A percentile compares a stretch with the other conserved stretches of the same genome.
phyloP scores from a whole-genome alignment of 768 basidiomycete species.

The Podaxis sp. region DNA sequence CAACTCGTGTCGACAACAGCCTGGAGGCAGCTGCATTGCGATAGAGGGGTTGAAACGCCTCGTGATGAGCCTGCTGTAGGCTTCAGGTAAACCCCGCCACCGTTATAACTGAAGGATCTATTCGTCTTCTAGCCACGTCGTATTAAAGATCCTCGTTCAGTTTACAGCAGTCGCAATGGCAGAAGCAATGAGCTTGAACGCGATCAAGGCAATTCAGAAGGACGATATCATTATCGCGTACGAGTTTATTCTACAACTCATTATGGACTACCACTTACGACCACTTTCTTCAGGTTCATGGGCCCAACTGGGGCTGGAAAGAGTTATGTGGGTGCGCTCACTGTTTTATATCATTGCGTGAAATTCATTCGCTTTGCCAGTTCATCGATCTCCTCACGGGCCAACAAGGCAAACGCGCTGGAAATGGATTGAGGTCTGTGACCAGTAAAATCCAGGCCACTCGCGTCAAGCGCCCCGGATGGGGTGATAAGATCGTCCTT shows the following conservation, averaged over 20 bases:
- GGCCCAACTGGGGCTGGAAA: constrained; percentile 29
- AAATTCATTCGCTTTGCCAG: constrained; percentile 13
- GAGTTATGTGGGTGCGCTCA: constrained; percentile 22
- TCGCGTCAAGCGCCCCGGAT: constrained; percentile 20
- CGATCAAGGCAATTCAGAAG: constrained; percentile 7
- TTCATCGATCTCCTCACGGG: constrained; percentile 24
- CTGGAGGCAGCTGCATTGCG: background rate
- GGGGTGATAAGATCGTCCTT: constrained; percentile 25
- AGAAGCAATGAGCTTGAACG: background rate
- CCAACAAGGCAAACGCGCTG: constrained; percentile 13
- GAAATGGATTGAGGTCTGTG: constrained; percentile 30
- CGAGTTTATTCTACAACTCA: background rate
- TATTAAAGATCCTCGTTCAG: background rate
- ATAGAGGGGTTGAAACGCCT: background rate
- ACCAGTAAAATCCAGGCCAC: constrained; percentile 35
- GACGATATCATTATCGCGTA: constrained; percentile 26
- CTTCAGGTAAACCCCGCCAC: background rate
- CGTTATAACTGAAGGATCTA: background rate
- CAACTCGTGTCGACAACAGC: background rate
- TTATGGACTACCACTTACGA: background rate
- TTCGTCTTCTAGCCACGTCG: background rate
- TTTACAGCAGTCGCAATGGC: background rate
- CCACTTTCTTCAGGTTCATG: constrained; percentile 20
- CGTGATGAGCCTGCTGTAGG: background rate
- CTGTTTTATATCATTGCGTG: background rate